Percentiles rank a stretch among this genome's conserved stretches.
Evolutionary conservation across 805 yeast species (phyloP).

Genomic region (Saturnispora halmiae): DNA sequence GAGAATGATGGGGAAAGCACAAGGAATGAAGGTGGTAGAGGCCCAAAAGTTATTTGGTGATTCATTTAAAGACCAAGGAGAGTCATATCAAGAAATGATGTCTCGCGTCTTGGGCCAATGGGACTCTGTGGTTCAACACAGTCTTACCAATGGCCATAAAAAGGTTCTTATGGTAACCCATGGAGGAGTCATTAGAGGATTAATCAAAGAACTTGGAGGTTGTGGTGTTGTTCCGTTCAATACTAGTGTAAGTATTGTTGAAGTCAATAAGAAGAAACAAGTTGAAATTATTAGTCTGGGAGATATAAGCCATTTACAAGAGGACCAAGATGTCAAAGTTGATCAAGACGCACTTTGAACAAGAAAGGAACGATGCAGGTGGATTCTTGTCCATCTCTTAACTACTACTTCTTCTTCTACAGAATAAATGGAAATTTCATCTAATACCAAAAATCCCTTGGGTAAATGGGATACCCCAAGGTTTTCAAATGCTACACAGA

Average conservation of each 20-base stretch:
- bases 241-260: conserved; percentile 64
- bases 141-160: conserved; percentile 22
- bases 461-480: conserved; percentile 43
- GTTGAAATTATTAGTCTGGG: too few species aligned
- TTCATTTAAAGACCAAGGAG: conserved; percentile 59
- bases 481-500: conserved; percentile 54
- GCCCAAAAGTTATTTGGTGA: conserved; percentile 54
- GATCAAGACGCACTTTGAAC: conserved; percentile 6
- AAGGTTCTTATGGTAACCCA: conserved; percentile 64
- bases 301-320: too few species aligned
- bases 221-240: conserved; percentile 47
- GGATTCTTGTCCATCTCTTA: too few species aligned
- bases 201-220: conserved; percentile 40
- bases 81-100: conserved; percentile 37
- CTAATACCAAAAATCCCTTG: conserved; percentile 19
- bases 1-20: conserved; percentile 68
- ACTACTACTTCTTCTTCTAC: too few species aligned
- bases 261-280: conserved; percentile 27
- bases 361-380: background rate
- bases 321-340: too few species aligned
- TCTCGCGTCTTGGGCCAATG: conserved; percentile 42
- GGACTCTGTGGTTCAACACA: conserved; percentile 17
- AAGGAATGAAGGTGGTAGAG: conserved; percentile 62
- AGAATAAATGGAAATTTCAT: conserved; percentile 1
- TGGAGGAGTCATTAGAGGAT: conserved; percentile 70